Percentiles rank a stretch among this genome's conserved stretches.
phyloP scores from a whole-genome alignment of 768 basidiomycete species.

The Rubroboletus satanas region DNA sequence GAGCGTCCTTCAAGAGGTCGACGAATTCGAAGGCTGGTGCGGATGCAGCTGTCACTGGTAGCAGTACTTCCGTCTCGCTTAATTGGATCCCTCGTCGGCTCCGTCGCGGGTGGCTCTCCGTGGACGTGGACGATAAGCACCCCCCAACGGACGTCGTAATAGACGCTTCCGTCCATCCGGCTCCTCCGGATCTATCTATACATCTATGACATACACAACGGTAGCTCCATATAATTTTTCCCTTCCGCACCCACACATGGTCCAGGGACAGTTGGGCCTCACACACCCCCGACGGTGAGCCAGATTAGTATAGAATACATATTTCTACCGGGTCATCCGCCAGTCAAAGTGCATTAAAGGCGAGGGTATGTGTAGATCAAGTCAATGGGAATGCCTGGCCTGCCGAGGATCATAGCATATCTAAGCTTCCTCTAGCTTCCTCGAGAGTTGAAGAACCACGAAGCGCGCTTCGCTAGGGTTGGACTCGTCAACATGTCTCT shows the following conservation, averaged over 20 bases:
- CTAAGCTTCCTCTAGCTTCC: conserved; percentile 36
- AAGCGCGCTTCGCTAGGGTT: conserved; percentile 76
- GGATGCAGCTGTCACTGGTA: conserved; percentile 5
- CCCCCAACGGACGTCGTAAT: conserved; percentile 16
- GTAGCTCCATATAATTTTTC: conserved; percentile 25
- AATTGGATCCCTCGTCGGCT: conserved; percentile 17
- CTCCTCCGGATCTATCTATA: conserved; percentile 12
- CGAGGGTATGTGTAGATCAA: conserved; percentile 30
- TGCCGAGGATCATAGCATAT: conserved; percentile 12
- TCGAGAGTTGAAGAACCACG: conserved; percentile 90
- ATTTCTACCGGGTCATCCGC: conserved; percentile 11
- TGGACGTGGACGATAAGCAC: background rate
- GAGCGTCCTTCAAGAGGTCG: background rate
- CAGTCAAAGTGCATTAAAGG: conserved; percentile 22
- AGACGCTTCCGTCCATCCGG: conserved; percentile 12
- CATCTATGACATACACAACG: conserved; percentile 22
- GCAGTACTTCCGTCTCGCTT: conserved; percentile 15
- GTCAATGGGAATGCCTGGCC: conserved; percentile 11
- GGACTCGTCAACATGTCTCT: conserved; percentile 26
- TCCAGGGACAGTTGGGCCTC: conserved; percentile 19
- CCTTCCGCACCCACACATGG: conserved; percentile 21
- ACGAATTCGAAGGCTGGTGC: background rate
- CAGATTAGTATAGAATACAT: conserved; percentile 29
- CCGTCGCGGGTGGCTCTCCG: conserved; percentile 6
- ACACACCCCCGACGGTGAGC: conserved; percentile 8